These are phyloP conservation scores for Aspergillus sp. DNA, from an alignment of 2,329 filamentous ascomycete species.

Conservation along the genomic window DNA sequence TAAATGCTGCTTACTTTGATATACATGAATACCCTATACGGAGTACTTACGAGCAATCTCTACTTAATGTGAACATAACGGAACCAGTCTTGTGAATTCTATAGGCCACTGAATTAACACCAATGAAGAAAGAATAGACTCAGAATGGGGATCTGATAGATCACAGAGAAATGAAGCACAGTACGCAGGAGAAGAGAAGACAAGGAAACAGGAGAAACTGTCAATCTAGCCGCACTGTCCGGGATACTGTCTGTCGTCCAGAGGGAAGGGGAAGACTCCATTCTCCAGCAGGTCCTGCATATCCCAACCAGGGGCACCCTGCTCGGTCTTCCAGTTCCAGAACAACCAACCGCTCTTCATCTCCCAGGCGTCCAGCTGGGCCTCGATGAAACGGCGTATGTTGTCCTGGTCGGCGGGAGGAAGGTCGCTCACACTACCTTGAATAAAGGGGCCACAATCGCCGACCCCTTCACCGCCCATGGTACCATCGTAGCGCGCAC, in stretches of 20 bases:
- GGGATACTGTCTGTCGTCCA: constrained; percentile 31
- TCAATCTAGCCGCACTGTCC: constrained; percentile 23
- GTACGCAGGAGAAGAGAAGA: no score
- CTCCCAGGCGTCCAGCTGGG: constrained; percentile 46
- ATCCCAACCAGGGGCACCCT: constrained; percentile 47
- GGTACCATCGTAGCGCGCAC: constrained; percentile 58
- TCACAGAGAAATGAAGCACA: not conserved
- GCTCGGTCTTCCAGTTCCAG: constrained; percentile 51
- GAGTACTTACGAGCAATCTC: no score
- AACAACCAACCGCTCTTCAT: constrained; percentile 45
- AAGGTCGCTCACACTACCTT: constrained; percentile 47
- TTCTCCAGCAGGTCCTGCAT: constrained; percentile 42
- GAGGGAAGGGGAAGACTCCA: constrained; percentile 49
- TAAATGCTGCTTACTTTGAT: not conserved
- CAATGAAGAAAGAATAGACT: not conserved
- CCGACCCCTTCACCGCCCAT: constrained; percentile 50
- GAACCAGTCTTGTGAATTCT: not conserved
- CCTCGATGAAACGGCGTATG: constrained; percentile 44
- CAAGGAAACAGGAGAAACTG: not conserved
- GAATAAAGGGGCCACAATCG: constrained; percentile 52
- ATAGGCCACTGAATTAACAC: no score
- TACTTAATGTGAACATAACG: not conserved
- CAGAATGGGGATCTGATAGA: not conserved
- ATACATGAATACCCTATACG: no score
- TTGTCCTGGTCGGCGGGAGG: constrained; percentile 33